Conservation (phyloP, 1,284 basidiomycete genomes). For the Leccinum ponderosum region DNA sequence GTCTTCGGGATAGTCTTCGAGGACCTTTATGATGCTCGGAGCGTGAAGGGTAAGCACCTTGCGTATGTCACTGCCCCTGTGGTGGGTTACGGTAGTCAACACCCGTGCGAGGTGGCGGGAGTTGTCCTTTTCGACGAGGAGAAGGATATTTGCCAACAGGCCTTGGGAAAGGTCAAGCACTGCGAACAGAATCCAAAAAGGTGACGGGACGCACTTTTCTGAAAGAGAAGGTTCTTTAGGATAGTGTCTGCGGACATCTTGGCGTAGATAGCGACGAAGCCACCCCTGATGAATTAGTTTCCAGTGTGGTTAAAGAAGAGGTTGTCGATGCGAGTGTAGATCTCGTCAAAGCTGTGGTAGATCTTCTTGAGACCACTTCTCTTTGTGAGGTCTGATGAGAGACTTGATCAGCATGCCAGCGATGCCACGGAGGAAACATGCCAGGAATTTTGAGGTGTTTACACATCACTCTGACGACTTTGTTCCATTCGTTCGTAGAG, state of each 20-base stretch:
- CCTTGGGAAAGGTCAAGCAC: conserved; percentile 36
- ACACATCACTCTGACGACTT: conserved; percentile 49
- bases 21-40: conserved; percentile 42
- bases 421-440: conserved; percentile 22
- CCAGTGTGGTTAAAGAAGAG: conserved; percentile 39
- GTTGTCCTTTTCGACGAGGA: conserved; percentile 48
- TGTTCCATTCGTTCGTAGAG: conserved; percentile 46
- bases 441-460: conserved; percentile 53
- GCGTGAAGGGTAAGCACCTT: conserved; percentile 50
- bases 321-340: conserved; percentile 49
- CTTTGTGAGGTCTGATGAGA: conserved; percentile 47
- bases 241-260: conserved; percentile 63
- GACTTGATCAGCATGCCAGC: neutral
- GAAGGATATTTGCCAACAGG: conserved; percentile 52
- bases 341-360: conserved; percentile 52
- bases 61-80: conserved; percentile 52
- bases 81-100: conserved; percentile 58
- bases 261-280: conserved; percentile 59
- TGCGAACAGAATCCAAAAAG: too few species aligned
- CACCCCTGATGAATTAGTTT: conserved; percentile 48
- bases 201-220: conserved; percentile 42
- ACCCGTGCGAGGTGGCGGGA: conserved; percentile 51
- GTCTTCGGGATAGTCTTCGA: conserved; percentile 53
- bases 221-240: conserved; percentile 55
- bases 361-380: conserved; percentile 62